Evolutionary conservation across 257 asterid genomes (phyloP), one percentile per base, ranked within the genome.

Genomic region (Salvia miltiorrhiza): DNA sequence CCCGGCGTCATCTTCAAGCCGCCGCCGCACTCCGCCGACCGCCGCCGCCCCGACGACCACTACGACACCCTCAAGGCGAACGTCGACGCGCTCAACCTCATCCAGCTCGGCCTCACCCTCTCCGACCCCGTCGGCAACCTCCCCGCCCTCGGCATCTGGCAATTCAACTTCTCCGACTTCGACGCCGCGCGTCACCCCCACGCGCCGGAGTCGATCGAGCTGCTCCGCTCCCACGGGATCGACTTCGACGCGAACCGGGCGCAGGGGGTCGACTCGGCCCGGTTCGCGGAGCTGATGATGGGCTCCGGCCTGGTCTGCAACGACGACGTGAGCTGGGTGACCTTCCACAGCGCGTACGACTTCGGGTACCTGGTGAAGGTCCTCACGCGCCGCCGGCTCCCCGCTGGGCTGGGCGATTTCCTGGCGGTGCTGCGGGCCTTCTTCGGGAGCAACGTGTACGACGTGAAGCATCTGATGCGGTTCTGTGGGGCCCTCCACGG

Each of bases 151-250:
- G 88, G 73, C 73, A 82, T 87, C 74, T 87, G 91, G 97, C 93
- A 90, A 85, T 87, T 90, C 75, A 90, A 90, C 63, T 90, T 90
- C 75, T 70, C 82, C 55, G 97, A 91, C 49, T 88, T 91, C 65
- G 90, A 88, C 72, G 67, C 28, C 71, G 83, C 77, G 81, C 88
- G 87, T 73, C 90, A 91, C 28, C 65, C 60, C 1, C 88, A 83
- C 83, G 73, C 84, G 10, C 77, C 80, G n/a, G 76, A 79, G 11
- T 81, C 88, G 7, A 81, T 84, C 53, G 81, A 78, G 40, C 32
- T 84, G 26, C 67, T 84, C 33, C 63, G 59, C 45, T 28, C 55
- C 9, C 81, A 78, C 62, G 88, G 88, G 2, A 74, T 84, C 54
- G 84, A 84, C 56, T 84, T 84, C 65, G 84, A 81, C 23, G 37